phyloP scores from a whole-genome alignment of 2,329 filamentous ascomycete species.

The Exophiala oligosperma region DNA sequence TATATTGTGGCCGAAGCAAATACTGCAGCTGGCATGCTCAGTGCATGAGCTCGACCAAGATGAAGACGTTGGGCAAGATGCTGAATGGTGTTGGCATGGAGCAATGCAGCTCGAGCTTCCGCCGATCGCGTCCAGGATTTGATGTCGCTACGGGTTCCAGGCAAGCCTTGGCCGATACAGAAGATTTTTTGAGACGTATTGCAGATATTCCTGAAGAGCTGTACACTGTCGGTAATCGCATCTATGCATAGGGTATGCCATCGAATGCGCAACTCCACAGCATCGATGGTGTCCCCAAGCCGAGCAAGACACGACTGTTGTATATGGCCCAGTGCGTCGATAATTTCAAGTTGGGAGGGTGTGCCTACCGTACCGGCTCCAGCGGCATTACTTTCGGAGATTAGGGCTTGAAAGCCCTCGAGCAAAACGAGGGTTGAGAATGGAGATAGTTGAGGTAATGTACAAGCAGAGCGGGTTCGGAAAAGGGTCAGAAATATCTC shows the following conservation, averaged over 20 bases:
- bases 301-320: not conserved
- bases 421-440: constrained; percentile 24
- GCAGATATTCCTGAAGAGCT: not conserved
- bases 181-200: not conserved
- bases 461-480: constrained; percentile 21
- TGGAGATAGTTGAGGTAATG: constrained; percentile 14
- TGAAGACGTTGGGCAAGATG: constrained; percentile 47
- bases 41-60: constrained; percentile 44
- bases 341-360: not conserved
- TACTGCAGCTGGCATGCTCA: constrained; percentile 46
- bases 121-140: constrained; percentile 39
- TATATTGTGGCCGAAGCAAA: constrained; percentile 47
- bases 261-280: constrained; percentile 23
- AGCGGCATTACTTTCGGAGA: not conserved
- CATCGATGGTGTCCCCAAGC: not conserved
- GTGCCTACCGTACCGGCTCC: not conserved
- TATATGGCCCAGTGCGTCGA: not conserved
- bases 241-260: not conserved
- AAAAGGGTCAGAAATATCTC: constrained; percentile 44
- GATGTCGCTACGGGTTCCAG: not conserved
- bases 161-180: not conserved
- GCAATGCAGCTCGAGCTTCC: constrained; percentile 41
- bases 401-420: not conserved
- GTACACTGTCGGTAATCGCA: not conserved
- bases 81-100: constrained; percentile 48